These are phyloP conservation scores for Daldinia eschscholtzii DNA, from an alignment of 2,329 filamentous ascomycete genomes.

Conservation along the genomic window DNA sequence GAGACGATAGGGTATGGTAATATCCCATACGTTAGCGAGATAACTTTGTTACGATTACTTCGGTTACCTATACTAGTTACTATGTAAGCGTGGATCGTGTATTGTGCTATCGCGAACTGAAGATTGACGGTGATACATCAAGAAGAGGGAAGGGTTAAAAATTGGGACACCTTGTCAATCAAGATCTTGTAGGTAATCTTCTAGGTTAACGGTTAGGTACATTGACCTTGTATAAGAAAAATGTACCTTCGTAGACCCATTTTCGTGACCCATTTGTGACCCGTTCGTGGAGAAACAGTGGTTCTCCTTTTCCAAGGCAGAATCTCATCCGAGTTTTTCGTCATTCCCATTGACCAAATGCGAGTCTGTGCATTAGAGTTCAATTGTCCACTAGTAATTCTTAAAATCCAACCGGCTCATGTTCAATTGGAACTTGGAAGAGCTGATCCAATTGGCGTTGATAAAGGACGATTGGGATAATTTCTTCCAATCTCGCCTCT, in stretches of 20 bases:
- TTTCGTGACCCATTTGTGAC: neutral
- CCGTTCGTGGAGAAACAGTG: conserved; percentile 28
- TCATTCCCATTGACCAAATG: conserved; percentile 19
- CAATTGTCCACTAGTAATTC: neutral
- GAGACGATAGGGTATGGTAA: neutral
- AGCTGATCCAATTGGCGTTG: neutral
- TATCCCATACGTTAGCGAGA: neutral
- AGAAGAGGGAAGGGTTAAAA: neutral
- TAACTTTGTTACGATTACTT: too few species aligned
- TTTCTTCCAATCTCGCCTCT: conserved; percentile 19
- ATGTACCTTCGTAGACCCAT: neutral
- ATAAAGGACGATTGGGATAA: conserved; percentile 20
- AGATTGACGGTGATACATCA: conserved; percentile 1
- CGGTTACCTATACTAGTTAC: too few species aligned
- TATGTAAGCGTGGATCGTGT: neutral
- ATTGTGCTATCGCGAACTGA: neutral
- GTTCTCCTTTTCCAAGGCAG: conserved; percentile 12
- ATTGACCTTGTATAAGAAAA: neutral
- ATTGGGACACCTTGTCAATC: conserved; percentile 6
- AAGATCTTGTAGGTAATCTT: neutral
- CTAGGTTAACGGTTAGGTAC: too few species aligned
- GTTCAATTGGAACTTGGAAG: neutral
- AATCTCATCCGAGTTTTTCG: conserved; percentile 30
- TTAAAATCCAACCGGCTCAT: neutral
- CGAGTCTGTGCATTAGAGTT: neutral